Percentiles rank a stretch among this genome's conserved stretches.
Conservation (phyloP, 176 grass and related monocot genomes). For the barley (Hordeum vulgare) region DNA sequence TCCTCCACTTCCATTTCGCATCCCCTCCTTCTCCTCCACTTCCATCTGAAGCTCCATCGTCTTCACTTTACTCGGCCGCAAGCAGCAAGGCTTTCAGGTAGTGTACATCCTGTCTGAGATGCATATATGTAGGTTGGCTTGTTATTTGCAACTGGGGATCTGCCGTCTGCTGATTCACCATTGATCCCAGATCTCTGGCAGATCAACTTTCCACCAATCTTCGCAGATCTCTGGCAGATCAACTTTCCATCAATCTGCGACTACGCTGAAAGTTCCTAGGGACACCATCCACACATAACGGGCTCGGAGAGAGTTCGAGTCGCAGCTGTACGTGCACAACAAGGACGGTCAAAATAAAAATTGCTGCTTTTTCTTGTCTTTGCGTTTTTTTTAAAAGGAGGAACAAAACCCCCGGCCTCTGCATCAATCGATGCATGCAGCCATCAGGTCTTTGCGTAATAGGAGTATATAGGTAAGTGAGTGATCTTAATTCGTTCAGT, state of each 20-base stretch:
- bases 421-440: too few species aligned
- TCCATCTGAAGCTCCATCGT: not conserved
- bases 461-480: not conserved
- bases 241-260: too few species aligned
- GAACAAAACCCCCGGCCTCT: too few species aligned
- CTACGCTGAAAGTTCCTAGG: not conserved
- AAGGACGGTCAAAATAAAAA: too few species aligned
- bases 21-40: too few species aligned
- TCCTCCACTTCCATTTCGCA: not conserved
- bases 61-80: not conserved
- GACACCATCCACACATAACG: too few species aligned
- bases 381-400: too few species aligned
- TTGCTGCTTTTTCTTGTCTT: too few species aligned
- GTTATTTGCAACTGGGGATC: not conserved
- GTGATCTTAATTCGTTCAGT: not conserved
- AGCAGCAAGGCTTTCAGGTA: not conserved
- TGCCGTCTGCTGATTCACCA: not conserved
- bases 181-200: not conserved
- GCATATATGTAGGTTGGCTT: not conserved
- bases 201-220: not conserved
- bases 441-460: too few species aligned
- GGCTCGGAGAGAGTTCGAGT: too few species aligned
- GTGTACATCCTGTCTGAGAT: not conserved
- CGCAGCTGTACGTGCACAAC: too few species aligned
- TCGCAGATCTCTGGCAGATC: too few species aligned